phyloP scores from a whole-genome alignment of 768 basidiomycete genomes.

The Suillus ampliporus region DNA sequence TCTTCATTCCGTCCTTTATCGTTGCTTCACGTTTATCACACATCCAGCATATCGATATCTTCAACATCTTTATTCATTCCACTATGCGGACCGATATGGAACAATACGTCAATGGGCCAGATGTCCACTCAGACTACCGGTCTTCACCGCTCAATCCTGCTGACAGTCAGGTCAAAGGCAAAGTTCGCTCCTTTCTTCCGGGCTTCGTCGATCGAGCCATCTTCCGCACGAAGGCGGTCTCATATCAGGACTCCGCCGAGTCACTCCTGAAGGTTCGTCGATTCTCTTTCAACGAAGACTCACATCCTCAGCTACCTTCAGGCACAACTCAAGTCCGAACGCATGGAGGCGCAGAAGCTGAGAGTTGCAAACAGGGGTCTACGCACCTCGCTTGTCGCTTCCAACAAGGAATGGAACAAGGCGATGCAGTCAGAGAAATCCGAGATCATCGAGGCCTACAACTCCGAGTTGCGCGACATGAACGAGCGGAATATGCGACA shows the following conservation, averaged over 20 bases:
- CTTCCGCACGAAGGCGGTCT: background rate
- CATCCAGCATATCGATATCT: background rate
- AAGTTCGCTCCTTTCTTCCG: background rate
- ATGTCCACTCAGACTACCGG: background rate
- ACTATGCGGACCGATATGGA: background rate
- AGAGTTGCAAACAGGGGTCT: background rate
- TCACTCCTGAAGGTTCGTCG: background rate
- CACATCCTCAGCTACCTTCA: background rate
- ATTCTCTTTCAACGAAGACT: background rate
- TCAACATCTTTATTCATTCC: background rate
- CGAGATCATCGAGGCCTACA: background rate
- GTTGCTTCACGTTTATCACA: background rate
- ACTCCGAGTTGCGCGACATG: background rate
- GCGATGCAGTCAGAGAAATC: background rate
- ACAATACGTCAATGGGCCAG: background rate
- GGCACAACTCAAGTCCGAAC: background rate
- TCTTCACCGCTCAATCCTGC: background rate
- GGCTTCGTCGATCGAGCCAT: slow-evolving; percentile 4
- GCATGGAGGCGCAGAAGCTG: background rate
- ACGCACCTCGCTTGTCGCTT: background rate
- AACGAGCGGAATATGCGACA: background rate
- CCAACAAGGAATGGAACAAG: background rate
- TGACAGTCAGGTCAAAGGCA: background rate
- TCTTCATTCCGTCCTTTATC: background rate
- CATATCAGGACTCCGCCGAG: background rate